Percentiles rank a stretch among this genome's conserved stretches.
phyloP scores from a whole-genome alignment of 148 eudicot species.

The Nepenthes gracilis region DNA sequence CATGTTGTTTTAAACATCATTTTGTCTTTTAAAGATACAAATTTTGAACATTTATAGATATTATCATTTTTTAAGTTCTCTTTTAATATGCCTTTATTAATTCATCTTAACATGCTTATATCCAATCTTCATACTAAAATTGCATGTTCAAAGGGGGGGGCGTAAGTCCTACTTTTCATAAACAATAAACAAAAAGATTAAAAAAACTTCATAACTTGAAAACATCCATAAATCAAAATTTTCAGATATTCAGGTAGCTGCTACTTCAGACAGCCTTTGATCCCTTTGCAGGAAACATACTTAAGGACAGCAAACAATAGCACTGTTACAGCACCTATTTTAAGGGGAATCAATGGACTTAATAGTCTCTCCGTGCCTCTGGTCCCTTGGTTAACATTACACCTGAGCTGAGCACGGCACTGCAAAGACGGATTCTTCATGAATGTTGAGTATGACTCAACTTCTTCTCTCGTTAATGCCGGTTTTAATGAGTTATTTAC shows the following conservation, averaged over 20 bases:
- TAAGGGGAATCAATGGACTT: constrained; percentile 18
- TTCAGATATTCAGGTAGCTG: constrained; percentile 17
- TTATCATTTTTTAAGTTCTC: too few species aligned
- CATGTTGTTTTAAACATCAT: too few species aligned
- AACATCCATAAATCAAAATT: too few species aligned
- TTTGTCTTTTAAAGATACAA: too few species aligned
- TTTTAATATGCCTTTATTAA: too few species aligned
- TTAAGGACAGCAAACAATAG: constrained; percentile 25
- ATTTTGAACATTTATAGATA: too few species aligned
- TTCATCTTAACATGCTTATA: too few species aligned
- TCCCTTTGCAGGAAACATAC: constrained; percentile 15
- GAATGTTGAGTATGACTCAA: constrained; percentile 44
- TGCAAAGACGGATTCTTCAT: constrained; percentile 28
- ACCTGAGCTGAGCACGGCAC: constrained; percentile 9
- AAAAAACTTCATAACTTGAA: too few species aligned
- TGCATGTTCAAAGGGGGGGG: too few species aligned
- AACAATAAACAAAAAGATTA: too few species aligned
- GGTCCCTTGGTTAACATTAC: constrained; percentile 5
- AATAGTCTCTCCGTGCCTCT: constrained; percentile 6
- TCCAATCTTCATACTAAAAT: too few species aligned
- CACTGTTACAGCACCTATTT: constrained; percentile 24
- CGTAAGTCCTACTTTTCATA: too few species aligned
- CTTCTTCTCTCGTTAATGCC: constrained; percentile 40
- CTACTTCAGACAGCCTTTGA: constrained; percentile 6
- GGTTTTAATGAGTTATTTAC: constrained; percentile 53